These are phyloP conservation scores for Arabidopsis thaliana DNA, from an alignment of 345 rosid species.

Conservation along the genomic window TAIR10.1 NC_003076.8:1032501-1033000, in stretches of 20 bases:
- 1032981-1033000: not conserved
- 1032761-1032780: conserved; percentile 64
- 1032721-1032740: conserved; percentile 69
- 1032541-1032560: conserved; percentile 93
- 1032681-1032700: conserved; percentile 81
- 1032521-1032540: conserved; percentile 92
- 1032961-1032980: not conserved
- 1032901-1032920: conserved; percentile 79
- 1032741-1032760: conserved; percentile 66
- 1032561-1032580: conserved; percentile 96
- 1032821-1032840: conserved; percentile 98
- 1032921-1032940: conserved; percentile 88
- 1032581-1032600: conserved; percentile 94
- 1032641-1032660: conserved; percentile 87
- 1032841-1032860: conserved; percentile 87
- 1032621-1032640: conserved; percentile 93
- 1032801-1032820: conserved; percentile 91
- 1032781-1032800: conserved; percentile 73
- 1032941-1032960: conserved; percentile 11
- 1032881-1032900: conserved; percentile 85
- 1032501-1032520: conserved; percentile 78
- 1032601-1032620: conserved; percentile 88
- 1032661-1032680: conserved; percentile 86
- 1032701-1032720: conserved; percentile 78
- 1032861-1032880: conserved; percentile 87